These are phyloP conservation scores for Pugionium dolabratum DNA, from an alignment of 345 rosid species.

Conservation along the genomic window DNA sequence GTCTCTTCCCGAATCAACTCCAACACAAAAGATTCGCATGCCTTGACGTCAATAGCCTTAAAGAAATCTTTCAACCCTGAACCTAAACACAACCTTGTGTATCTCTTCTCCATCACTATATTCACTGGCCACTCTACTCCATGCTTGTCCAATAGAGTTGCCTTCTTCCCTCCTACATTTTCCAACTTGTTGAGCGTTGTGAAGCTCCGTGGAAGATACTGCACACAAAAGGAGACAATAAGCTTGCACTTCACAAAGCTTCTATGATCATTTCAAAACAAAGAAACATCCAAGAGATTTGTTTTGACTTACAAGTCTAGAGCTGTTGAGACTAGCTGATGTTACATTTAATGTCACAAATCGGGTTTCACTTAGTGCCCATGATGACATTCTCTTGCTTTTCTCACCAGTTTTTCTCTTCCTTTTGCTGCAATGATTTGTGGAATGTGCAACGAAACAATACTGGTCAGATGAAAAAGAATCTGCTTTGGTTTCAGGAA, in stretches of 20 bases:
- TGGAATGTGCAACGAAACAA: too few relatives aligned
- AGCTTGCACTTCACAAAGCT: background rate
- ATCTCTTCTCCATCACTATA: background rate
- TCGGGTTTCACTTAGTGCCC: too few relatives aligned
- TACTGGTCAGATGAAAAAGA: too few relatives aligned
- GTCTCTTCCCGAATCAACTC: conserved; percentile 24
- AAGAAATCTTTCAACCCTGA: background rate
- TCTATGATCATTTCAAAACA: too few relatives aligned
- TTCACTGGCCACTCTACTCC: conserved; percentile 16
- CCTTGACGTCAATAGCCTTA: conserved; percentile 7
- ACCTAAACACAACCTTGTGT: background rate
- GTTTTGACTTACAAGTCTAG: too few relatives aligned
- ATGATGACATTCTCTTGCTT: too few relatives aligned
- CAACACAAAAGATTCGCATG: conserved; percentile 3
- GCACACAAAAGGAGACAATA: background rate
- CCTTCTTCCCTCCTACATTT: background rate
- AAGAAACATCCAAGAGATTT: too few relatives aligned
- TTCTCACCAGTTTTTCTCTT: too few relatives aligned
- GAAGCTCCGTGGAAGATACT: conserved; percentile 7
- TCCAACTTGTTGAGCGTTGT: background rate
- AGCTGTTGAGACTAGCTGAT: too few relatives aligned
- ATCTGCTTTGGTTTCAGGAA: too few relatives aligned
- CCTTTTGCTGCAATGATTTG: too few relatives aligned
- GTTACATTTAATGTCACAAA: too few relatives aligned
- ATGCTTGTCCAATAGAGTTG: background rate